These are phyloP conservation scores for Collybia sordida DNA, from an alignment of 768 basidiomycete species.

Conservation along the genomic window DNA sequence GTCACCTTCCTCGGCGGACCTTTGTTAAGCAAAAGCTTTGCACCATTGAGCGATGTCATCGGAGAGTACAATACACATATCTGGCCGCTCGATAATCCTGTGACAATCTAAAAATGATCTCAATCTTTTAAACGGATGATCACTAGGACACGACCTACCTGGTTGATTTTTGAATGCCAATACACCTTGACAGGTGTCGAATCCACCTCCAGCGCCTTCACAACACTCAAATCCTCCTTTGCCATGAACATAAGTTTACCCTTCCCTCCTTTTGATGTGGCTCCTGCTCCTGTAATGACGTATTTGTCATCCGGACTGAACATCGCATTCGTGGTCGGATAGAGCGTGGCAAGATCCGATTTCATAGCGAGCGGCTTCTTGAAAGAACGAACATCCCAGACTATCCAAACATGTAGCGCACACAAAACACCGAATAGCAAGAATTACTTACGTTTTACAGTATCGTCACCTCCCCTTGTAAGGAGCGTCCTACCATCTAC, in stretches of 20 bases:
- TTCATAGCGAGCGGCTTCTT: slow-evolving; percentile 83
- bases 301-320: slow-evolving; percentile 95
- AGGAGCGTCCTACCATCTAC: slow-evolving; percentile 84
- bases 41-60: slow-evolving; percentile 84
- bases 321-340: slow-evolving; percentile 90
- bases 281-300: slow-evolving; percentile 81
- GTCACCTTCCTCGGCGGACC: slow-evolving; percentile 82
- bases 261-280: slow-evolving; percentile 60
- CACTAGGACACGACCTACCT: slow-evolving; percentile 49
- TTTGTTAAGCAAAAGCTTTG: slow-evolving; percentile 85
- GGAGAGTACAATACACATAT: slow-evolving; percentile 94
- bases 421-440: neutral
- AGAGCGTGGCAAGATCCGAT: slow-evolving; percentile 67
- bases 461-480: slow-evolving; percentile 92
- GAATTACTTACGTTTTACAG: slow-evolving; percentile 79
- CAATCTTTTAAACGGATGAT: slow-evolving; percentile 1
- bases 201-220: slow-evolving; percentile 65
- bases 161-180: slow-evolving; percentile 99
- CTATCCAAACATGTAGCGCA: slow-evolving; percentile 35
- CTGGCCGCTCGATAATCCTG: slow-evolving; percentile 84
- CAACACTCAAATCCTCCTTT: slow-evolving; percentile 68
- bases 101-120: slow-evolving; percentile 63
- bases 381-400: slow-evolving; percentile 93
- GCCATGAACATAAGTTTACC: slow-evolving; percentile 76
- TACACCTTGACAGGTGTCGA: slow-evolving; percentile 84